Base-by-base conservation (phyloP, 495 filamentous ascomycete species). In the Pyrenula massariospora region DNA sequence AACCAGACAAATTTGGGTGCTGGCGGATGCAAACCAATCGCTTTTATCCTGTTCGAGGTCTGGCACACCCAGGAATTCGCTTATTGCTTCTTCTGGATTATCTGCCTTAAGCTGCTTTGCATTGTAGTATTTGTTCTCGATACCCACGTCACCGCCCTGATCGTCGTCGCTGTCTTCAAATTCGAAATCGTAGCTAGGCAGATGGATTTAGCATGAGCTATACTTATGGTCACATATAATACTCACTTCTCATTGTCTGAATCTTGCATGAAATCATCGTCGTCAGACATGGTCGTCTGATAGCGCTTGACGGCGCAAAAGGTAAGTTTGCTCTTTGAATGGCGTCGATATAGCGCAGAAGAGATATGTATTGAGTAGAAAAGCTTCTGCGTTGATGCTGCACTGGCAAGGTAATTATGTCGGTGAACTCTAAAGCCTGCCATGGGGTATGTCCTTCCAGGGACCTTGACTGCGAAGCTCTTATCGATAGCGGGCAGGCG, bases 111-210 rank as follows among this genome's bases (percentile, higher is more conserved):
- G 85, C 70, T 96, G 91, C 74, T 98, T 98, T 23, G 93, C 93
- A 73, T 95, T 97, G 78, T 97, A 98, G 74, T 98, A 98, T 73
- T 96, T 95, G 75, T 98, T 98, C 69, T 97, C 94, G 65, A 97
- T 91, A 57, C 92, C 91, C 61, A 96, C 86, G 68, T 96, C 88
- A 21, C 86, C 88, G 42, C 77, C 81, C 50, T 95, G 86, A 50
- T 95, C 89, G 19, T 91, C 93, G 59, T 94, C 91, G 58, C 88
- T 85, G 61, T 91, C 89, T 65, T 92, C 88, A 70, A 96, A 96
- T 59, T 98, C 93, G 66, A 96, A 97, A 70, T 96, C 93, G 68
- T 95, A 96, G 52, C 87, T 90, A 60, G 0, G 22, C 11, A 12
- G 10, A 20, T 72, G 24, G 69, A 60, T 49, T 22, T 24, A 21